phyloP scores from a whole-genome alignment of 2,329 filamentous ascomycete genomes.

The Ascochyta koolunga region DNA sequence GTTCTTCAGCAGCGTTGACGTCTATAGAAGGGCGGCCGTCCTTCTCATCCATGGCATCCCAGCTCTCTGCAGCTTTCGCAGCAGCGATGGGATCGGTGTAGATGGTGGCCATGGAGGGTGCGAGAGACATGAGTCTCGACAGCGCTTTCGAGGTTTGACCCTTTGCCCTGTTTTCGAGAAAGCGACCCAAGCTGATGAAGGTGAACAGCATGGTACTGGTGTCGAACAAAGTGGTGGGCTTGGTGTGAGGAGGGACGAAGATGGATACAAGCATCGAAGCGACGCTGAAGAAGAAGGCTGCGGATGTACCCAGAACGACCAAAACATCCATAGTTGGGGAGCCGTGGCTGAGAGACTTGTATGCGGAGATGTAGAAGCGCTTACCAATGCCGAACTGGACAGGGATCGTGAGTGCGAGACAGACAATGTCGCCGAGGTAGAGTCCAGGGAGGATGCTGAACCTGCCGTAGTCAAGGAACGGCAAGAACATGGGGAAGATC shows the following conservation, averaged over 20 bases:
- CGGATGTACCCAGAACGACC: slow-evolving; percentile 89
- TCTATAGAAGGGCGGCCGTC: slow-evolving; percentile 50
- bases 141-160: slow-evolving; percentile 95
- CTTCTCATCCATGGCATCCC: slow-evolving; percentile 62
- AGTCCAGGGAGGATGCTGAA: slow-evolving; percentile 73
- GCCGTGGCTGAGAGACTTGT: slow-evolving; percentile 86
- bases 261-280: slow-evolving; percentile 86
- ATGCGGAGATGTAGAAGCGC: slow-evolving; percentile 93
- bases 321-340: slow-evolving; percentile 98
- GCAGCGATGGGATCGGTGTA: slow-evolving; percentile 93
- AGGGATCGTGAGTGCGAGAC: slow-evolving; percentile 82
- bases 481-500: slow-evolving; percentile 86
- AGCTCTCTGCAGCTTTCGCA: slow-evolving; percentile 84
- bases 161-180: slow-evolving; percentile 91
- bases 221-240: slow-evolving; percentile 91
- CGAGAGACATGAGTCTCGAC: slow-evolving; percentile 91
- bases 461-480: slow-evolving; percentile 76
- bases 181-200: slow-evolving; percentile 89
- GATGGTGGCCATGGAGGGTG: slow-evolving; percentile 95
- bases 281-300: slow-evolving; percentile 94
- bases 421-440: slow-evolving; percentile 86
- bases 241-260: slow-evolving; percentile 72
- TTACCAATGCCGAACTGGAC: slow-evolving; percentile 96
- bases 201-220: slow-evolving; percentile 98
- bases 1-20: slow-evolving; percentile 76